Evolutionary conservation across 164 flowering plant genomes (phyloP).

Genomic region (Piper betle): DNA sequence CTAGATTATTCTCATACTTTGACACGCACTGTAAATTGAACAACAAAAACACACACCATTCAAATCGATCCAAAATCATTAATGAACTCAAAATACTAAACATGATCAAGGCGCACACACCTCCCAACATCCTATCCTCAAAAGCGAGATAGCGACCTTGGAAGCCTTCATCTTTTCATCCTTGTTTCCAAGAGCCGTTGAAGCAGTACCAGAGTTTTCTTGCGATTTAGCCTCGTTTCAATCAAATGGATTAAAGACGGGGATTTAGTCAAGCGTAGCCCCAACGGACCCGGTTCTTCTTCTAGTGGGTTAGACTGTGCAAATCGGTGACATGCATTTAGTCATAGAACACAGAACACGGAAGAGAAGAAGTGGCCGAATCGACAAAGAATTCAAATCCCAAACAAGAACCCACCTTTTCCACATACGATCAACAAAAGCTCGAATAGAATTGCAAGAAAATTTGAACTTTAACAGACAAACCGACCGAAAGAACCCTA

Average conservation of each 20-base stretch:
- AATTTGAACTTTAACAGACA: no score
- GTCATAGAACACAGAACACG: no score
- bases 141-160: constrained; percentile 55
- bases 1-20: constrained; percentile 76
- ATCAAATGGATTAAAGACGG: constrained; percentile 67
- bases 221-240: constrained; percentile 69
- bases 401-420: no score
- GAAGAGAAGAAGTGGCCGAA: no score
- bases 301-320: constrained; percentile 57
- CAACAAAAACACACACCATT: no score
- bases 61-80: background rate
- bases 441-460: no score
- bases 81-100: no score
- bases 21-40: constrained; percentile 59
- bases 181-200: constrained; percentile 33
- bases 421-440: no score
- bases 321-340: no score
- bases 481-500: no score
- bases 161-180: constrained; percentile 88
- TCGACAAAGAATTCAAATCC: no score
- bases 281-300: constrained; percentile 81
- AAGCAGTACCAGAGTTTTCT: constrained; percentile 18
- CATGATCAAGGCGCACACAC: constrained; percentile 16
- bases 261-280: no score
- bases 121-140: constrained; percentile 74